A percentile compares a stretch with the other conserved stretches of the same genome.
These are phyloP conservation scores for Pistacia integerrima DNA, from an alignment of 345 rosid genomes.

Conservation along the genomic window DNA sequence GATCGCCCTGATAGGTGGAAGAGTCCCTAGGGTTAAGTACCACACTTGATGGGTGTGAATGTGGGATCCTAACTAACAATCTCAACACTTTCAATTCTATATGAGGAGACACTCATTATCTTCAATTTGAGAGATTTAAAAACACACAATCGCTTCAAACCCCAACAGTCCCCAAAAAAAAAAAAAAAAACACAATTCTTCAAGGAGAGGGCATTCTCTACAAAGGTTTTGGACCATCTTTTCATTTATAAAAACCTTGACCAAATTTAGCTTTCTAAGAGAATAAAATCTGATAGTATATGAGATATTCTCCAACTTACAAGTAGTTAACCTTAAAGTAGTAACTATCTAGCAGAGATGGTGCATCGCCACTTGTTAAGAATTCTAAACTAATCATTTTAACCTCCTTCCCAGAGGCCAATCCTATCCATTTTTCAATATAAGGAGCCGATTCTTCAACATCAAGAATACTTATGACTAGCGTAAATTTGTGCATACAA, in stretches of 20 bases:
- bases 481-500: background rate
- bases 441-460: background rate
- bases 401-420: background rate
- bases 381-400: too few species aligned
- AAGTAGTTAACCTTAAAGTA: background rate
- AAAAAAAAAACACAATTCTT: background rate
- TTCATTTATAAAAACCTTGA: too few species aligned
- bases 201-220: background rate
- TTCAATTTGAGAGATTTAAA: background rate
- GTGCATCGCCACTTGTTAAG: background rate
- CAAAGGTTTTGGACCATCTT: too few species aligned
- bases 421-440: background rate
- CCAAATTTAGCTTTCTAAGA: background rate
- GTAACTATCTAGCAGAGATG: background rate
- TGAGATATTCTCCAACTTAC: background rate
- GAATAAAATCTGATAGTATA: background rate
- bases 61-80: background rate
- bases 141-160: background rate
- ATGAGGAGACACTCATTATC: background rate
- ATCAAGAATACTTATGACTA: background rate
- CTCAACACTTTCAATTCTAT: background rate
- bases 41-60: too few species aligned
- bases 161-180: background rate
- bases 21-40: too few species aligned
- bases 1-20: too few species aligned